Evolutionary conservation across 306 rosid species (phyloP).

Genomic region (Trifolium subterraneum): DNA sequence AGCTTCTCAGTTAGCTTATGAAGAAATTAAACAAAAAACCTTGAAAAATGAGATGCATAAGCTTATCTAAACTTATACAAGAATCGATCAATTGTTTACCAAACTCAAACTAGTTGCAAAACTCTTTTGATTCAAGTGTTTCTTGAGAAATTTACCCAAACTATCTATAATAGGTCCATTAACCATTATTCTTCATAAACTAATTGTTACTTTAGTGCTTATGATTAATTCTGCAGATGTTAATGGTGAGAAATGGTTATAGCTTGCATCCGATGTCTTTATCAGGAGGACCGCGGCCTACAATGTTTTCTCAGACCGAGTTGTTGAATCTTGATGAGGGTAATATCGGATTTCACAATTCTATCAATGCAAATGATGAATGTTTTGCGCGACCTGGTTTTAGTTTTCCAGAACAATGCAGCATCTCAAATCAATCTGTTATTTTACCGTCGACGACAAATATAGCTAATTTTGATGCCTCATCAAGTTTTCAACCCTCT

Average conservation of each 20-base stretch:
- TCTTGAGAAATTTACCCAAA: neutral
- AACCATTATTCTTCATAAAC: constrained; percentile 31
- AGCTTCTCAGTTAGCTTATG: too few relatives aligned
- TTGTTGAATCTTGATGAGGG: constrained; percentile 57
- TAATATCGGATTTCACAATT: constrained; percentile 52
- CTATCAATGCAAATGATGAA: constrained; percentile 53
- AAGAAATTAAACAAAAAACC: too few relatives aligned
- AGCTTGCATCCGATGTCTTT: constrained; percentile 85
- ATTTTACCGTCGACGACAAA: constrained; percentile 51
- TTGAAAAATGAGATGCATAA: too few relatives aligned
- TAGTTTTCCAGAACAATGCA: constrained; percentile 51
- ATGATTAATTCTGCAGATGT: constrained; percentile 68
- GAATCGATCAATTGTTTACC: too few relatives aligned
- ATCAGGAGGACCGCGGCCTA: constrained; percentile 65
- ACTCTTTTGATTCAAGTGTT: neutral
- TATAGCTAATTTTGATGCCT: constrained; percentile 46
- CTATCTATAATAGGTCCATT: neutral
- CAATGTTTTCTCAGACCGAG: constrained; percentile 58
- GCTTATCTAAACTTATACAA: too few relatives aligned
- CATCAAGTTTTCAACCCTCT: constrained; percentile 55
- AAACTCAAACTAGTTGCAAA: neutral
- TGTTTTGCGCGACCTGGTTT: constrained; percentile 47
- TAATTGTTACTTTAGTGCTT: constrained; percentile 43
- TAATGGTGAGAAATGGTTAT: constrained; percentile 83
- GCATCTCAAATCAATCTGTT: constrained; percentile 54